Percentiles rank a stretch among this genome's conserved stretches.
phyloP scores from a whole-genome alignment of 2,329 filamentous ascomycete species.

The Pseudohalonectria lignicola region DNA sequence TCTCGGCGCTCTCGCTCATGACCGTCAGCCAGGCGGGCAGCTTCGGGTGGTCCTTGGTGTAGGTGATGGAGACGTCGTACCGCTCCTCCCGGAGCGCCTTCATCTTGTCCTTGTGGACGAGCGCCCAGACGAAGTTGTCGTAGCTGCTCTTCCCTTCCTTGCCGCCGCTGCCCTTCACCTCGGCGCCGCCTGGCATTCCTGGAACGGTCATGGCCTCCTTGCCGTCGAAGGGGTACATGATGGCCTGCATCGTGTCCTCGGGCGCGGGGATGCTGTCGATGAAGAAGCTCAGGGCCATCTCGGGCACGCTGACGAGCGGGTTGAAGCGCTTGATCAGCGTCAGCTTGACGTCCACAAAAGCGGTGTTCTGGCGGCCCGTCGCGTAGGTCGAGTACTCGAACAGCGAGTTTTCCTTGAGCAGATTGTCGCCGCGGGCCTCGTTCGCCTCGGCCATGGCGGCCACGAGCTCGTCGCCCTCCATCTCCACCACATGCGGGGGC shows the following conservation, averaged over 20 bases:
- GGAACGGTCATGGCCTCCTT: slow-evolving; percentile 73
- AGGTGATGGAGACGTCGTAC: slow-evolving; percentile 87
- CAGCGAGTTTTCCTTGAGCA: slow-evolving; percentile 78
- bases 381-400: slow-evolving; percentile 83
- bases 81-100: slow-evolving; percentile 80
- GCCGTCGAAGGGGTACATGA: slow-evolving; percentile 83
- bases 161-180: slow-evolving; percentile 32
- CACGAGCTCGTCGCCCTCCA: slow-evolving; percentile 46
- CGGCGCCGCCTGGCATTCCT: slow-evolving; percentile 45
- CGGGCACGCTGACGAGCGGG: slow-evolving; percentile 50
- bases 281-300: slow-evolving; percentile 62
- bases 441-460: slow-evolving; percentile 36
- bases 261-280: slow-evolving; percentile 65
- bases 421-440: slow-evolving; percentile 31
- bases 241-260: slow-evolving; percentile 63
- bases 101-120: slow-evolving; percentile 95
- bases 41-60: slow-evolving; percentile 86
- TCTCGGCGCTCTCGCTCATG: slow-evolving; percentile 95
- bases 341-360: slow-evolving; percentile 79
- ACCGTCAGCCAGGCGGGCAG: slow-evolving; percentile 82
- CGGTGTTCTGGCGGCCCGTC: slow-evolving; percentile 84
- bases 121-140: slow-evolving; percentile 87
- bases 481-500: slow-evolving; percentile 31
- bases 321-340: slow-evolving; percentile 81
- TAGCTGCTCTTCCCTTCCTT: slow-evolving; percentile 57